These are phyloP conservation scores for Quaeritorhiza haematococci DNA, from an alignment of 371 early-diverging fungal species.

Conservation along the genomic window DNA sequence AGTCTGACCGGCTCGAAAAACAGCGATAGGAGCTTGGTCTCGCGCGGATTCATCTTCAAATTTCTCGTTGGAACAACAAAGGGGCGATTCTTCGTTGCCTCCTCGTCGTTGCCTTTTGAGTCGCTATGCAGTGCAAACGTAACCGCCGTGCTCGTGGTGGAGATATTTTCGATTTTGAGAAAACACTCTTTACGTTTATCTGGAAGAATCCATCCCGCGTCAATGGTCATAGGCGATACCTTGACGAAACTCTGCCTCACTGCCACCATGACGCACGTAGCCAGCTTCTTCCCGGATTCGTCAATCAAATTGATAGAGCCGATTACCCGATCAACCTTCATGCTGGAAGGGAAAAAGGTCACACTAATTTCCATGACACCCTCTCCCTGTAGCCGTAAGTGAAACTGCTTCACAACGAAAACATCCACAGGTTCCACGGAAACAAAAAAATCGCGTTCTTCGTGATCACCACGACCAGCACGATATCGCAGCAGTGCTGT, in stretches of 20 bases:
- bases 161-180: conserved; percentile 43
- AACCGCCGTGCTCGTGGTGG: conserved; percentile 14
- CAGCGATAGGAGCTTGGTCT: conserved; percentile 32
- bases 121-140: conserved; percentile 28
- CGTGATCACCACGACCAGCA: conserved; percentile 47
- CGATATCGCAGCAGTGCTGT: conserved; percentile 38
- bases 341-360: conserved; percentile 37
- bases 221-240: conserved; percentile 32
- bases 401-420: conserved; percentile 37
- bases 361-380: conserved; percentile 41
- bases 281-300: conserved; percentile 42
- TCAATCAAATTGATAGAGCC: conserved; percentile 46
- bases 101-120: too few species aligned
- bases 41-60: conserved; percentile 38
- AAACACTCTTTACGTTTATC: conserved; percentile 35
- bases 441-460: conserved; percentile 48
- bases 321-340: conserved; percentile 38
- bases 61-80: conserved; percentile 25
- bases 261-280: conserved; percentile 35
- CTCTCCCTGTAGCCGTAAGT: conserved; percentile 49
- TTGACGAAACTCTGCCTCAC: conserved; percentile 39
- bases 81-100: too few species aligned
- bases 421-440: conserved; percentile 45
- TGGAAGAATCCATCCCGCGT: conserved; percentile 54
- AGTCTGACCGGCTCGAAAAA: conserved; percentile 41